These are phyloP conservation scores for Choiromyces venosus DNA, from an alignment of 495 filamentous ascomycete genomes.

Conservation along the genomic window DNA sequence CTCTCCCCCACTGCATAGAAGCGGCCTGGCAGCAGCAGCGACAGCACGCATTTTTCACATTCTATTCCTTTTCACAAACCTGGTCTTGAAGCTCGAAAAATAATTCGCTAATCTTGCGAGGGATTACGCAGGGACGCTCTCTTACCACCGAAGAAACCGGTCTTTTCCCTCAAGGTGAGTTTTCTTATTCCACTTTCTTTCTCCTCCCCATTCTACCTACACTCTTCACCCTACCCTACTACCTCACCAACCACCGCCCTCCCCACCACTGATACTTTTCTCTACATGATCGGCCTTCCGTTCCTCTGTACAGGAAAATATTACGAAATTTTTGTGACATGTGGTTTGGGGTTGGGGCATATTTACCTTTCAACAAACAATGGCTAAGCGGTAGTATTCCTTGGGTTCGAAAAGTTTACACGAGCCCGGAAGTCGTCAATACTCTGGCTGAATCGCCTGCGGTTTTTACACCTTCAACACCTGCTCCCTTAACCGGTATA, in stretches of 20 bases:
- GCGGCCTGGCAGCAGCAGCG: background rate
- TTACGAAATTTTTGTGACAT: background rate
- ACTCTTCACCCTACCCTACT: background rate
- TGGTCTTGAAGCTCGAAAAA: background rate
- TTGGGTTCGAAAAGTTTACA: conserved; percentile 33
- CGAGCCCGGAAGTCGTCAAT: conserved; percentile 21
- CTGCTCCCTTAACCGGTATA: conserved; percentile 10
- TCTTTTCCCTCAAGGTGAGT: conserved; percentile 41
- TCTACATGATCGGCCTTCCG: background rate
- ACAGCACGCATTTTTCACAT: background rate
- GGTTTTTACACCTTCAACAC: conserved; percentile 19
- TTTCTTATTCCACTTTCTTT: background rate
- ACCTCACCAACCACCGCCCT: too few relatives aligned
- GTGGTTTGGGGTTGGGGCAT: background rate
- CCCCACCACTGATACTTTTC: background rate
- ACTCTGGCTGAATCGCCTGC: conserved; percentile 24
- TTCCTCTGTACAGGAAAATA: background rate
- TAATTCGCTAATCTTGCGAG: conserved; percentile 2
- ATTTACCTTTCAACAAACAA: conserved; percentile 1
- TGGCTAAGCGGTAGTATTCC: background rate
- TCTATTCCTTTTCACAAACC: background rate
- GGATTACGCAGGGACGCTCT: conserved; percentile 34
- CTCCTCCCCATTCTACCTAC: conserved; percentile 5
- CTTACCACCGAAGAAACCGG: conserved; percentile 31
- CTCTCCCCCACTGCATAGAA: background rate